A percentile compares a stretch with the other conserved stretches of the same genome.
phyloP scores from a whole-genome alignment of 2,329 filamentous ascomycete genomes.

The Apiospora pterosperma region DNA sequence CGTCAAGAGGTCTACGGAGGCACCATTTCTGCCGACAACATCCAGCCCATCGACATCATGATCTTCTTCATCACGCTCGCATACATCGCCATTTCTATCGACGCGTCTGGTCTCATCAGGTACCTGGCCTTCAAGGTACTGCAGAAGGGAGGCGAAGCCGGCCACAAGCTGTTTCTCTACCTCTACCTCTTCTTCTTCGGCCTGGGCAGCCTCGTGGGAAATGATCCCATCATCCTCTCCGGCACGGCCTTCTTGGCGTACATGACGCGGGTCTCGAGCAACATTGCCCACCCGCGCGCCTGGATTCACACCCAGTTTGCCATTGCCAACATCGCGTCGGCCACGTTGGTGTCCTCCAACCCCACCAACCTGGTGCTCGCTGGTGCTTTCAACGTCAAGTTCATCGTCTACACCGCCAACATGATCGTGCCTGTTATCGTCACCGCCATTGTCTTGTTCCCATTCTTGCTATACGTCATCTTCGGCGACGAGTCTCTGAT shows the following conservation, averaged over 20 bases:
- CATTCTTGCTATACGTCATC: conserved; percentile 66
- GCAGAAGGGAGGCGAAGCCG: conserved; percentile 63
- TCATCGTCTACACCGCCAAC: conserved; percentile 72
- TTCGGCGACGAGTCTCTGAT: conserved; percentile 64
- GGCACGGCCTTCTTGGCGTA: conserved; percentile 74
- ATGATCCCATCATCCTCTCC: conserved; percentile 72
- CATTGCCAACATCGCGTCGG: conserved; percentile 69
- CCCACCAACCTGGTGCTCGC: conserved; percentile 74
- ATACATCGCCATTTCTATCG: conserved; percentile 75
- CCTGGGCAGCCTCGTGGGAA: conserved; percentile 67
- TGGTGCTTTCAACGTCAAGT: conserved; percentile 68
- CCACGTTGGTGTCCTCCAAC: conserved; percentile 74
- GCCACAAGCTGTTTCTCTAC: conserved; percentile 67
- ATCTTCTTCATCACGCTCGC: conserved; percentile 70
- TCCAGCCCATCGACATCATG: conserved; percentile 71
- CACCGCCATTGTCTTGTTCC: conserved; percentile 67
- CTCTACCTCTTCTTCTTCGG: conserved; percentile 70
- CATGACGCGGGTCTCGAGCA: conserved; percentile 72
- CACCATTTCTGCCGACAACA: conserved; percentile 62
- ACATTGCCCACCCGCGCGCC: conserved; percentile 66
- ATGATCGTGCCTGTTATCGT: conserved; percentile 70
- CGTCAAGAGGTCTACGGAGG: conserved; percentile 65
- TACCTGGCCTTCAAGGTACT: conserved; percentile 69
- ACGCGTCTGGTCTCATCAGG: conserved; percentile 69
- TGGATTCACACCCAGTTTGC: conserved; percentile 74